Evolutionary conservation across 768 basidiomycete species (phyloP), one percentile per base, ranked within the genome.

Genomic region (Hericium coralloides): DNA sequence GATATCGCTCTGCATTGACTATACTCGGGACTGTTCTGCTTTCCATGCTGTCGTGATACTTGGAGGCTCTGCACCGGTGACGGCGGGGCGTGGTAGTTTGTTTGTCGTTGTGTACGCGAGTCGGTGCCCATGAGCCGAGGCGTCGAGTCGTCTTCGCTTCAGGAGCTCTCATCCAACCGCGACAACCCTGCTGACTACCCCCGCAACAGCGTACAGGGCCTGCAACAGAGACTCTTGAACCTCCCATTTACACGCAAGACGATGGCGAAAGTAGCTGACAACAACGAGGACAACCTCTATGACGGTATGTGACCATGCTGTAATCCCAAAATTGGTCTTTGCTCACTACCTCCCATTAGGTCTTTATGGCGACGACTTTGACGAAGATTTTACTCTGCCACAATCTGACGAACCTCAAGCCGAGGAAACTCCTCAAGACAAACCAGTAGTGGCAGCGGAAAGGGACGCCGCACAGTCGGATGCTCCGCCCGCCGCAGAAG

Each of bases 291-390:
- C 12, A 63, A 55, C 55, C 60, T 63, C 26, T 63, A 63, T 23
- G 62, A 63, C 14, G 62, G 62, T 60, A 50, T 20, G 43, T 47
- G 4, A 20, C 7, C 22, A 8, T 17, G 18, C 26, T 22, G 4
- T 12, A 20, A 12, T 17, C 3, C 20, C 45, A 18, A 10, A 25
- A n/a, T 18, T 22, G 15, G 38, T 17, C 14, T 38, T 45, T 23
- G 31, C 31, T 31, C 31, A 31, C 6, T 51, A 15, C 18, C 38
- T 8, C 20, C 41, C 26, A 36, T 6, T 23, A 63, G 62, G 62
- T 31, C 60, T 63, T n/a, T 63, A 63, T 41, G 62, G 62, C 50
- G 62, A 63, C 23, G 62, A 63, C 43, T 63, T 63, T 23, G 62
- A 61, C 50, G 60, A 63, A 47, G 60, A 63, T 41, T 63, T 63